Percentiles rank a stretch among this genome's conserved stretches.
These are phyloP conservation scores for Scenedesmus sp. DNA, from an alignment of 163 green algal species.

Conservation along the genomic window DNA sequence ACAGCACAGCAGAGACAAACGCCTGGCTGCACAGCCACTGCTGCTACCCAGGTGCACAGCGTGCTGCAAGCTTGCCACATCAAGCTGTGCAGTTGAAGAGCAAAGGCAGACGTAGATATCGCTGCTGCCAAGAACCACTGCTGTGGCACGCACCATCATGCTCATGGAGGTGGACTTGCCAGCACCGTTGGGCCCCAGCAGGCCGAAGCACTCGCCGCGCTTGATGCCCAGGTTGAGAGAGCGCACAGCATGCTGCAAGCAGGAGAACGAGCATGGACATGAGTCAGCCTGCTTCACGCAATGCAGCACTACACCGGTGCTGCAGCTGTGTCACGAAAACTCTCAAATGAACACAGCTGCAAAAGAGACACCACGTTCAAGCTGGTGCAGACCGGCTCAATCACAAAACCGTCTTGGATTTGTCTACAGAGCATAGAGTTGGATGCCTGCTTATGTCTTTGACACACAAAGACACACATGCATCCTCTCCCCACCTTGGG, in stretches of 20 bases:
- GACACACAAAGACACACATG: neutral
- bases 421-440: too few species aligned
- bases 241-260: constrained; percentile 82
- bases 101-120: neutral
- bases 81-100: neutral
- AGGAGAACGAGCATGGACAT: neutral
- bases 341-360: too few species aligned
- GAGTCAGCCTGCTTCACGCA: neutral
- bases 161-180: constrained; percentile 95
- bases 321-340: too few species aligned
- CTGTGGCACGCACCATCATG: constrained; percentile 73
- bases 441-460: neutral
- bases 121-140: constrained; percentile 2
- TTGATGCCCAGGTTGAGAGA: constrained; percentile 85
- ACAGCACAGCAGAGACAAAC: neutral
- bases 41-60: neutral
- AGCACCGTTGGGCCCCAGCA: constrained; percentile 91
- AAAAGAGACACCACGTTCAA: too few species aligned
- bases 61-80: neutral
- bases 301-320: neutral
- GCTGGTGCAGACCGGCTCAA: too few species aligned
- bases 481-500: constrained; percentile 60
- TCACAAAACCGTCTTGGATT: neutral
- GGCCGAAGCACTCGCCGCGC: constrained; percentile 91
- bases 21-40: too few species aligned